Percentiles rank a stretch among this genome's conserved stretches.
phyloP scores from a whole-genome alignment of 1,139 yeast species.

The Scheffersomyces parashehatae region DNA sequence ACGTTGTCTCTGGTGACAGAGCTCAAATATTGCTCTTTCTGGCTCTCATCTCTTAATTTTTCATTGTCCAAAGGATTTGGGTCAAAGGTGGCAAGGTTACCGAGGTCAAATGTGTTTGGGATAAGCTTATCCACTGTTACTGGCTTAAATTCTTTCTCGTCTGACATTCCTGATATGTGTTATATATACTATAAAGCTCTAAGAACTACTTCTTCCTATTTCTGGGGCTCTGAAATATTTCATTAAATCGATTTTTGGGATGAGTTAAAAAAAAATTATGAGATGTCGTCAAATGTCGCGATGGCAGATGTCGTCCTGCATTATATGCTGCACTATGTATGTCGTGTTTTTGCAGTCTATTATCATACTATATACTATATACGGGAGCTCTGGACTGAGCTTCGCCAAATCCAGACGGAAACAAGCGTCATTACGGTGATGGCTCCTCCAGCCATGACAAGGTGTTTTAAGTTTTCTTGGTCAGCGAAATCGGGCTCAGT shows the following conservation, averaged over 20 bases:
- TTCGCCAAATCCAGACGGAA: slow-evolving; percentile 62
- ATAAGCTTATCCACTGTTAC: slow-evolving; percentile 87
- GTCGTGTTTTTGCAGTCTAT: neutral
- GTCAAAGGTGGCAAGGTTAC: slow-evolving; percentile 85
- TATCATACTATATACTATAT: slow-evolving; percentile 1
- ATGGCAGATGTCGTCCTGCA: neutral
- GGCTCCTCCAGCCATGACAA: slow-evolving; percentile 66
- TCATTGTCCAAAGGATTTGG: slow-evolving; percentile 74
- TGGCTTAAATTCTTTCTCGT: slow-evolving; percentile 49
- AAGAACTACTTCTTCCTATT: no score
- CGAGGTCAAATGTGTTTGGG: slow-evolving; percentile 83
- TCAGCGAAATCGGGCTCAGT: slow-evolving; percentile 58
- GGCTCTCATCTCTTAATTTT: slow-evolving; percentile 49
- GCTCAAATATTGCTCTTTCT: slow-evolving; percentile 65
- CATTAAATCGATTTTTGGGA: neutral
- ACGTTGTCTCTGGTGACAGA: slow-evolving; percentile 87
- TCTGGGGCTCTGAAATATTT: no score
- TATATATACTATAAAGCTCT: no score
- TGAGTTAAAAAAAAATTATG: neutral
- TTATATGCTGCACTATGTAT: neutral
- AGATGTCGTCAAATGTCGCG: slow-evolving; percentile 1
- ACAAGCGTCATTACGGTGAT: slow-evolving; percentile 61
- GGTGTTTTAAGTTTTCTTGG: slow-evolving; percentile 46
- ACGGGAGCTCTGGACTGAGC: slow-evolving; percentile 33
- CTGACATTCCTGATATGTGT: slow-evolving; percentile 18